Percentiles rank a stretch among this genome's conserved stretches.
phyloP scores from a whole-genome alignment of 306 rosid species.

The Oxytropis ochrocephala region DNA sequence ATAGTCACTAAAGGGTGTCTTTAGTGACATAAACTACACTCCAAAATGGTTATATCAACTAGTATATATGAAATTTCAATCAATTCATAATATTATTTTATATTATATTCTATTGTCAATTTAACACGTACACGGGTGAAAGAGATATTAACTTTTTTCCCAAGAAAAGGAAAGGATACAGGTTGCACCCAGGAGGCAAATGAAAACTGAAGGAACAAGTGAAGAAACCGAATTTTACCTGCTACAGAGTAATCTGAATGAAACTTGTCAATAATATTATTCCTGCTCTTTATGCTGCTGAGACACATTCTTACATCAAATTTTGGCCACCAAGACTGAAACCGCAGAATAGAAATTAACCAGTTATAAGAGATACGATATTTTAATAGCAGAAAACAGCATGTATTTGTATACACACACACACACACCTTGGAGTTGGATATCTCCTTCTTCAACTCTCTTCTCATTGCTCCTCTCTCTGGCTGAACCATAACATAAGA shows the following conservation, averaged over 20 bases:
- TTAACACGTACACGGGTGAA: no score
- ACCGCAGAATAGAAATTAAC: neutral
- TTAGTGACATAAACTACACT: no score
- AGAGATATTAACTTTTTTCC: no score
- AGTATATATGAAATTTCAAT: no score
- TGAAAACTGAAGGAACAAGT: neutral
- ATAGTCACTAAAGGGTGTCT: no score
- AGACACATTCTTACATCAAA: slow-evolving; percentile 54
- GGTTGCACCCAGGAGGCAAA: no score
- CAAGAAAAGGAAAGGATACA: no score
- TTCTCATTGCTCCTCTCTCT: slow-evolving; percentile 43
- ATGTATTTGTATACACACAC: no score
- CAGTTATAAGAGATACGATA: neutral
- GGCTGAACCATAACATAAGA: slow-evolving; percentile 1
- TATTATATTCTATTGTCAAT: no score
- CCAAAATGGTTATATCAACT: no score
- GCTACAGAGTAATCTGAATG: slow-evolving; percentile 31
- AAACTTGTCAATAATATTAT: slow-evolving; percentile 29
- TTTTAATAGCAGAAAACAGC: neutral
- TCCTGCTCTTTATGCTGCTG: slow-evolving; percentile 31
- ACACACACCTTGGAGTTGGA: slow-evolving; percentile 47
- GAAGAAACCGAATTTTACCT: slow-evolving; percentile 17
- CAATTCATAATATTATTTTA: no score
- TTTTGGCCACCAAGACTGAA: slow-evolving; percentile 60
- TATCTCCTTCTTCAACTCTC: slow-evolving; percentile 42